Conservation (phyloP, 106 monocot genomes). For the Chionographis japonica region DNA sequence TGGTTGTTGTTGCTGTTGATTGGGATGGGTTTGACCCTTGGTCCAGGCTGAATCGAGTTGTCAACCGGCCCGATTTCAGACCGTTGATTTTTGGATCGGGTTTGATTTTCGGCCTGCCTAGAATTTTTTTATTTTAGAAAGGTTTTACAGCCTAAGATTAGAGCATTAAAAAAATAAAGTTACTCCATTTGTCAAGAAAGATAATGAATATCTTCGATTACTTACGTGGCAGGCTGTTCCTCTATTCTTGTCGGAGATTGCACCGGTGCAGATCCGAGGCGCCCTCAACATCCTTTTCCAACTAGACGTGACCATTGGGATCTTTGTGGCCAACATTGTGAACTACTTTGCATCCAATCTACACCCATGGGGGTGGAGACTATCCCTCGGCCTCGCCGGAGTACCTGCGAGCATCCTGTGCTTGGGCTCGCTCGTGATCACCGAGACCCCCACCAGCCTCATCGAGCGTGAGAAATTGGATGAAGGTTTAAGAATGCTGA, state of each 20-base stretch:
- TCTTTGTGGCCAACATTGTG: constrained; percentile 27
- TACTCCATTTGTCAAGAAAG: no score
- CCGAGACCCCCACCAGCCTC: constrained; percentile 37
- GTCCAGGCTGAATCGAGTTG: no score
- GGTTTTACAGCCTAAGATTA: no score
- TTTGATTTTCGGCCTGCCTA: no score
- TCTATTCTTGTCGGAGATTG: constrained; percentile 17
- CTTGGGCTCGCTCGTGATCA: constrained; percentile 20
- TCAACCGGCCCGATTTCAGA: no score
- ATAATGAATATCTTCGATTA: no score
- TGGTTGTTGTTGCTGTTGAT: no score
- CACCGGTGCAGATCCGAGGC: neutral
- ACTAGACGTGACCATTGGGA: constrained; percentile 25
- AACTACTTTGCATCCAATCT: constrained; percentile 26
- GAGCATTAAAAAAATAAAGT: no score
- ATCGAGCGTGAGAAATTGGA: constrained; percentile 22
- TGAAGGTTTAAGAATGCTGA: constrained; percentile 14
- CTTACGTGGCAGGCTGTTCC: constrained; percentile 20
- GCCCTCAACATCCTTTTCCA: constrained; percentile 36
- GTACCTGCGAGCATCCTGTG: constrained; percentile 31
- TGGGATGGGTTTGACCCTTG: no score
- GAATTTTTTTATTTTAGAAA: no score
- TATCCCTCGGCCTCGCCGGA: constrained; percentile 29
- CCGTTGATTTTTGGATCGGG: no score
- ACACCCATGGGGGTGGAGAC: constrained; percentile 37